Evolutionary conservation across 2,329 filamentous ascomycete genomes (phyloP).

Genomic region (Pseudogymnoascus pannorum): DNA sequence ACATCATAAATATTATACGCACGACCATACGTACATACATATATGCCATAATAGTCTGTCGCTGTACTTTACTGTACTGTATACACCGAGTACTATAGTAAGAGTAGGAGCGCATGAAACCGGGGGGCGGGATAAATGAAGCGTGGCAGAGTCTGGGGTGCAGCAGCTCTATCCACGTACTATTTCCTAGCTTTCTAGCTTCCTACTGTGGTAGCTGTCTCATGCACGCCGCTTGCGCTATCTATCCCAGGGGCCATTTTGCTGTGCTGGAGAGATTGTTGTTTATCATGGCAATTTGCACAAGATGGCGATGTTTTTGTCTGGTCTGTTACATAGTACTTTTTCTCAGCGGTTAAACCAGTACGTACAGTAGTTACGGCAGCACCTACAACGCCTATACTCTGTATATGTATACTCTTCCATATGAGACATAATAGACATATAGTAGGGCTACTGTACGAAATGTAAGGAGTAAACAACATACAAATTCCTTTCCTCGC

Average conservation of each 20-base stretch:
- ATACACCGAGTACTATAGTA: too few relatives aligned
- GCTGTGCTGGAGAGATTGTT: too few relatives aligned
- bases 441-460: background rate
- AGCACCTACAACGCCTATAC: background rate
- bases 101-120: background rate
- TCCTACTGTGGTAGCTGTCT: too few relatives aligned
- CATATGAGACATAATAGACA: background rate
- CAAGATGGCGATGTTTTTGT: background rate
- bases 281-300: background rate
- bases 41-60: background rate
- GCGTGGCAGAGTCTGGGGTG: conserved; percentile 3
- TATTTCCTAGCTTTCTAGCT: too few relatives aligned
- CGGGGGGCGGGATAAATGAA: background rate
- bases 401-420: too few relatives aligned
- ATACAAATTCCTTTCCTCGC: background rate
- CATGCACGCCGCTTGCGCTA: background rate
- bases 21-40: background rate
- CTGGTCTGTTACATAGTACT: background rate
- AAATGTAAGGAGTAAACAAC: background rate
- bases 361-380: background rate
- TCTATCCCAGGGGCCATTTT: too few relatives aligned
- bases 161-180: background rate
- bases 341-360: background rate
- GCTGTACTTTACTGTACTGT: too few relatives aligned
- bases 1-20: background rate